Percentiles rank a stretch among this genome's conserved stretches.
These are phyloP conservation scores for Eremothecium cymbalariae DNA, from an alignment of 1,139 yeast genomes.

Conservation along the genomic window DNA sequence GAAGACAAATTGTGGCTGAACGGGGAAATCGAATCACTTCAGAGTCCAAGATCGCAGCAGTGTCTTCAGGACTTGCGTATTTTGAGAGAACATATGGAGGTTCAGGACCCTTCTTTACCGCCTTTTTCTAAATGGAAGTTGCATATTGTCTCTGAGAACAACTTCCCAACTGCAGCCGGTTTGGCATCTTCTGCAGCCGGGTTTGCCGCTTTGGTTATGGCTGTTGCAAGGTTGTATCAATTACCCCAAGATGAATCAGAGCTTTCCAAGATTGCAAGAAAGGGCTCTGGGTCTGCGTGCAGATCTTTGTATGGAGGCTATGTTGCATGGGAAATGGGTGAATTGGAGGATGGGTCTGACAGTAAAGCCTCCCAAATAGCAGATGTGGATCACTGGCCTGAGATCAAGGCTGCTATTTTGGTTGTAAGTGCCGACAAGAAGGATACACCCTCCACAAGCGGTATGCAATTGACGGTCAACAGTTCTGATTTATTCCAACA, in stretches of 20 bases:
- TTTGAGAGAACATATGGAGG: conserved; percentile 53
- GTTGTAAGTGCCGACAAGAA: conserved; percentile 91
- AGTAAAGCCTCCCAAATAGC: conserved; percentile 91
- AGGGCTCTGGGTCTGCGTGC: conserved; percentile 98
- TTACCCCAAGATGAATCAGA: conserved; percentile 78
- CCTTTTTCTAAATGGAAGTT: conserved; percentile 57
- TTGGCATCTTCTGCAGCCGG: conserved; percentile 98
- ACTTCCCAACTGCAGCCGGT: conserved; percentile 99
- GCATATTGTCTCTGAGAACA: conserved; percentile 86
- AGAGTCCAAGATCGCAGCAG: conserved; percentile 65
- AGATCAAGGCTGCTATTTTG: conserved; percentile 81
- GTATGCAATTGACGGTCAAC: conserved; percentile 90
- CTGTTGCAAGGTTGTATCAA: conserved; percentile 73
- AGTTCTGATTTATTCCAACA: conserved; percentile 80
- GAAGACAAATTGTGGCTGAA: conserved; percentile 77
- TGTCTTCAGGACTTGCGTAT: conserved; percentile 69
- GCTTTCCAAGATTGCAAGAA: conserved; percentile 87
- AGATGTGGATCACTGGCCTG: conserved; percentile 80
- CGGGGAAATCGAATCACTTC: conserved; percentile 60
- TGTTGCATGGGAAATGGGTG: conserved; percentile 99
- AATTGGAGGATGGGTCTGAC: conserved; percentile 61
- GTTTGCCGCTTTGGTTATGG: conserved; percentile 86
- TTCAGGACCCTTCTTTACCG: conserved; percentile 43
- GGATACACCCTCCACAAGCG: conserved; percentile 89
- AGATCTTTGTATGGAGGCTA: conserved; percentile 94